phyloP scores from a whole-genome alignment of 176 grass and related monocot genomes.

The Oryza nivara region DNA sequence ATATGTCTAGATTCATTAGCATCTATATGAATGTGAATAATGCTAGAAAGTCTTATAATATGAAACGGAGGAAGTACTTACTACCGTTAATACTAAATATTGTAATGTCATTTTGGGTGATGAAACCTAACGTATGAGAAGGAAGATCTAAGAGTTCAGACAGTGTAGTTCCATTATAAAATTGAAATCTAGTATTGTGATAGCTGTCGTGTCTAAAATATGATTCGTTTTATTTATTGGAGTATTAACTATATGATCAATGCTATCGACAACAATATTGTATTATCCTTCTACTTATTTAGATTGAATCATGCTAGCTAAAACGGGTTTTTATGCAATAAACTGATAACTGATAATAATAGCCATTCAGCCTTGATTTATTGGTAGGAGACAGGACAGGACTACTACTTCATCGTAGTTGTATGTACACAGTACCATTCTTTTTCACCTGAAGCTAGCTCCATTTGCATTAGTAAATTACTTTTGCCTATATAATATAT shows the following conservation, averaged over 20 bases:
- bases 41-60: no score
- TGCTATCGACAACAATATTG: background rate
- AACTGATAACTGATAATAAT: background rate
- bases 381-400: background rate
- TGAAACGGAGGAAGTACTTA: background rate
- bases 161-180: background rate
- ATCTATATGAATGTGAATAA: no score
- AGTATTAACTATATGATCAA: background rate
- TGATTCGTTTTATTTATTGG: background rate
- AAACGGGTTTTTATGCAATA: background rate
- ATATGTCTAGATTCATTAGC: no score
- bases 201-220: background rate
- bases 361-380: background rate
- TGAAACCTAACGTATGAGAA: background rate
- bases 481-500: no score
- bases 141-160: background rate
- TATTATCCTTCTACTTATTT: background rate
- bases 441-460: constrained; percentile 1
- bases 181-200: background rate
- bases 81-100: background rate
- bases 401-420: background rate
- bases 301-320: constrained; percentile 14
- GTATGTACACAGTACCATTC: background rate
- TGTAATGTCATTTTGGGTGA: background rate
- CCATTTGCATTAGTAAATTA: background rate